A percentile compares a stretch with the other conserved stretches of the same genome.
Conservation (phyloP, 2,329 filamentous ascomycete species). For the Talaromyces sp. region DNA sequence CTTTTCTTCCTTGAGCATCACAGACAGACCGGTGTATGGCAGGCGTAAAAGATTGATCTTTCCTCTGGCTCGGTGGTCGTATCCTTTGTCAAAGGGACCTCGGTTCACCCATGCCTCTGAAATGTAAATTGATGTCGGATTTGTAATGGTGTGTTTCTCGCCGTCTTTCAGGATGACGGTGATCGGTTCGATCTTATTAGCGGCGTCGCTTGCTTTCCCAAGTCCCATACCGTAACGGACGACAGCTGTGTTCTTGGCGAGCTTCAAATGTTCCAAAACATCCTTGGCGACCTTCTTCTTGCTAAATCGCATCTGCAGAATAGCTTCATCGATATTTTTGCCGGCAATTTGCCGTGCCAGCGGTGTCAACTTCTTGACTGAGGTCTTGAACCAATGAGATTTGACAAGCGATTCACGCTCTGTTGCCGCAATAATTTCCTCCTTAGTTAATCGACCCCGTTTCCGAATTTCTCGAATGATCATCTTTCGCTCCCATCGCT, state of each 20-base stretch:
- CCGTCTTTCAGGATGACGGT: slow-evolving; percentile 73
- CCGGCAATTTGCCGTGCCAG: slow-evolving; percentile 85
- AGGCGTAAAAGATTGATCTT: slow-evolving; percentile 64
- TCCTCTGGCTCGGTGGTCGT: slow-evolving; percentile 74
- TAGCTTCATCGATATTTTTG: slow-evolving; percentile 90
- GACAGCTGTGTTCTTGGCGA: slow-evolving; percentile 77
- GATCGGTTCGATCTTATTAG: slow-evolving; percentile 37
- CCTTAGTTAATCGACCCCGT: slow-evolving; percentile 63
- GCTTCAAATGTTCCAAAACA: slow-evolving; percentile 72
- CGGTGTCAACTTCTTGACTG: slow-evolving; percentile 84
- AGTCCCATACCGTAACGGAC: slow-evolving; percentile 83
- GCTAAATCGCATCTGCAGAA: slow-evolving; percentile 90
- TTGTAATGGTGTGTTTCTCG: slow-evolving; percentile 64
- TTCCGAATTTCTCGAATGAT: slow-evolving; percentile 70
- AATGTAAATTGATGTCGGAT: slow-evolving; percentile 82
- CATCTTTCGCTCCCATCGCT: slow-evolving; percentile 79
- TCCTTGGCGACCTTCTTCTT: slow-evolving; percentile 89
- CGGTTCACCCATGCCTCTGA: slow-evolving; percentile 90
- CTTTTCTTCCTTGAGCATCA: slow-evolving; percentile 90
- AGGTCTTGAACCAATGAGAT: slow-evolving; percentile 74
- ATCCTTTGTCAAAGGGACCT: slow-evolving; percentile 58
- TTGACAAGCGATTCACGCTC: slow-evolving; percentile 59
- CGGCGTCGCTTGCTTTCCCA: slow-evolving; percentile 27
- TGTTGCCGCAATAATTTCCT: slow-evolving; percentile 64
- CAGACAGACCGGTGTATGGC: slow-evolving; percentile 70